Evolutionary conservation across 2,329 filamentous ascomycete species (phyloP), one percentile per base, ranked within the genome.

Genomic region (Alternaria postmessia): DNA sequence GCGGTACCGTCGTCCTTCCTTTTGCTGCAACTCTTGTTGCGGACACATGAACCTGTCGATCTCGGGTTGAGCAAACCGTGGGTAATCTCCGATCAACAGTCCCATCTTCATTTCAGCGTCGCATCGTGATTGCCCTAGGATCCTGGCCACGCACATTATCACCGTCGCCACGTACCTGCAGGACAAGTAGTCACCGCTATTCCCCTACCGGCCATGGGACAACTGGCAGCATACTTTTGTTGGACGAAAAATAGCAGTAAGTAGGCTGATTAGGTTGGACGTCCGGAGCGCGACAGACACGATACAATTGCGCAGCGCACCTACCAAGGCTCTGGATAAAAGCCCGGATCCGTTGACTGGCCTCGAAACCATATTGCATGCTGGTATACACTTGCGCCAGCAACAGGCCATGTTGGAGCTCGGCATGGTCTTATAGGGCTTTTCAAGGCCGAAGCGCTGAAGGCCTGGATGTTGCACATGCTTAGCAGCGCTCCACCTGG

Each of bases 171-270:
- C 47, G 59, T 51, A 63, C 48, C 54, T 44, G 44, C 54, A 63
- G 55, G 47, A 54, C 48, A 47, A 59, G 57, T 62, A 39, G 47
- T 30, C 43, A 42, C 43, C 52, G 46, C 46, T 48, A 48, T 20
- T 54, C 30, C 46, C 18, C 30, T 22, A 48, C 46, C 30, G 30
- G 20, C 46, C 30, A 48, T 22, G 46, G 28, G 16, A 48, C 22
- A 32, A 24, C 30, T 48, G 46, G 46, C 30, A 48, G 8, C 46
- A 36, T 42, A 26, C 34, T 38, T 22, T 54, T 20, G 39, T 16
- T 28, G 18, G 30, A 48, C 22, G 8, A 24, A 48, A 16, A 30
- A 48, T 7, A 18, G 44, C 44, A 34, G 44, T 34, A 14, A 34
- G 32, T 14, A 48, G 22, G 32, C 46, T 20, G 20, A 44, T 30